Conservation (phyloP, 441 rosid species). For the Lepidium campestre region DNA sequence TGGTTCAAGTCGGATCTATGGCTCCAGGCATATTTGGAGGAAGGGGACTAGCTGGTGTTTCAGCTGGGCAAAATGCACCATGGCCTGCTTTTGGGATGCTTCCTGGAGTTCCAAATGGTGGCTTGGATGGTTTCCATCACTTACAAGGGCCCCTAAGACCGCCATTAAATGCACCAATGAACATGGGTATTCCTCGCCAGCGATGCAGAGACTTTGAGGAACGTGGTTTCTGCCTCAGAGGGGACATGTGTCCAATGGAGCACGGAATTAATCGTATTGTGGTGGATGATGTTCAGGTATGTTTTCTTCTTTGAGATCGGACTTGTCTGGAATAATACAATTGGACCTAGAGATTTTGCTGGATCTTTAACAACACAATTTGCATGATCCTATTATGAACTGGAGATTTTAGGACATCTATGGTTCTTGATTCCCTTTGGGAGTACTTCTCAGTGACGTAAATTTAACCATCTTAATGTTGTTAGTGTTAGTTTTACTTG, state of each 20-base stretch:
- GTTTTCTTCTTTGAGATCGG: neutral
- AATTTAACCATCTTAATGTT: neutral
- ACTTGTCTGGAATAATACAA: neutral
- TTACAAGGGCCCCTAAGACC: slow-evolving; percentile 78
- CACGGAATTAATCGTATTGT: slow-evolving; percentile 99
- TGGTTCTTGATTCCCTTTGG: neutral
- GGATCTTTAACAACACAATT: neutral
- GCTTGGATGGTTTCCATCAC: slow-evolving; percentile 68
- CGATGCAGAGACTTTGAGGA: slow-evolving; percentile 99
- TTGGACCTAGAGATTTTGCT: neutral
- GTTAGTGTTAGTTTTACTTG: neutral
- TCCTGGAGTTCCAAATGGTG: slow-evolving; percentile 73
- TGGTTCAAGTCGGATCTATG: slow-evolving; percentile 58
- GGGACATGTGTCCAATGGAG: slow-evolving; percentile 99
- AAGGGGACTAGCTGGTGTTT: slow-evolving; percentile 64
- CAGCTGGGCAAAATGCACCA: slow-evolving; percentile 57
- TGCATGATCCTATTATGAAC: slow-evolving; percentile 3
- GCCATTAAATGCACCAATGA: slow-evolving; percentile 52
- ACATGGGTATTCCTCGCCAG: slow-evolving; percentile 72
- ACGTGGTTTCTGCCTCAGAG: slow-evolving; percentile 98
- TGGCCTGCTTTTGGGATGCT: slow-evolving; percentile 86
- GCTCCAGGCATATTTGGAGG: slow-evolving; percentile 59
- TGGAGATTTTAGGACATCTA: neutral
- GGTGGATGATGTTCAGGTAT: slow-evolving; percentile 98
- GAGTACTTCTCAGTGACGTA: neutral